phyloP scores from a whole-genome alignment of 495 filamentous ascomycete species.

The Trichocladium antarcticum region DNA sequence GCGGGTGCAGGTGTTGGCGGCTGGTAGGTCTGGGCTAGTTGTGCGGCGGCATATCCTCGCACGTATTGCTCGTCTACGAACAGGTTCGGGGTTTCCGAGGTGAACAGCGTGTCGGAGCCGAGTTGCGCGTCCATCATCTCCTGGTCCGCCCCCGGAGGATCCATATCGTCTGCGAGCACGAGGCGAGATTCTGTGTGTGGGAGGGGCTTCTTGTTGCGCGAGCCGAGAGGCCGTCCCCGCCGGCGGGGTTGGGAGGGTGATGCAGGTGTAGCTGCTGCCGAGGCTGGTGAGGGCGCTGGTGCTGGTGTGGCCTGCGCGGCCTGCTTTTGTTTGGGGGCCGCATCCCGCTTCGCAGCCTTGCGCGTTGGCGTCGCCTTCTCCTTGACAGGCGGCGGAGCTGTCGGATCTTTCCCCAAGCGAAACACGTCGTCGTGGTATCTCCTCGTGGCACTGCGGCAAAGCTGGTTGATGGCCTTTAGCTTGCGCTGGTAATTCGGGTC shows the following conservation, averaged over 20 bases:
- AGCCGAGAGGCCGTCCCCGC: not conserved
- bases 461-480: slow-evolving; percentile 54
- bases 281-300: not conserved
- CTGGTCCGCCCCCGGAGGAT: slow-evolving; percentile 2
- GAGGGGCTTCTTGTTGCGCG: slow-evolving; percentile 1
- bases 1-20: not conserved
- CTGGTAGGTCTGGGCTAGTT: not conserved
- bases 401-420: slow-evolving; percentile 39
- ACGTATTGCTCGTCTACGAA: slow-evolving; percentile 9
- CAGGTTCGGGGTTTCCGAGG: not conserved
- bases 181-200: slow-evolving; percentile 13
- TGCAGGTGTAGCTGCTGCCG: not conserved
- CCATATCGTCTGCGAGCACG: not conserved
- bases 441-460: slow-evolving; percentile 66
- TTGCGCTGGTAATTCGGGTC: slow-evolving; percentile 48
- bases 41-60: slow-evolving; percentile 2
- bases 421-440: slow-evolving; percentile 50
- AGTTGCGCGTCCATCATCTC: slow-evolving; percentile 9
- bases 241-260: not conserved
- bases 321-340: not conserved
- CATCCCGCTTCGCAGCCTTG: not conserved
- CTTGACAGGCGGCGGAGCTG: not conserved
- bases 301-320: not conserved
- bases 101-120: not conserved
- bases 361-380: slow-evolving; percentile 3